These are phyloP conservation scores for Polytrichum commune DNA, from an alignment of 225 moss, liverwort and hornwort species.

Conservation along the genomic window DNA sequence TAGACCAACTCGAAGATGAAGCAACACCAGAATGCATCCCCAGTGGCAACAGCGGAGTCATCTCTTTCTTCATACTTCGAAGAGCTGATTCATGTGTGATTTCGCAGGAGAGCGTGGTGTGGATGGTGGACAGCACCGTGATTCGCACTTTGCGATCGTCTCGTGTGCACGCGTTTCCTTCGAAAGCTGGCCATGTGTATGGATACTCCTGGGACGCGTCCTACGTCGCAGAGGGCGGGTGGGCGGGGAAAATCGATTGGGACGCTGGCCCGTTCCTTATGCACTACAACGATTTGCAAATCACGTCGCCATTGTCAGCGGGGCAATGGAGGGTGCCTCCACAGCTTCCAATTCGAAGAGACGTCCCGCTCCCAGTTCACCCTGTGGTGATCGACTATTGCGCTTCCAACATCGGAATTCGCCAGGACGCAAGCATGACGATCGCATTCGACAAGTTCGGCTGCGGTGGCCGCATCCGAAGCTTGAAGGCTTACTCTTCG, in stretches of 20 bases:
- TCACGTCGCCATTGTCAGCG: slow-evolving; percentile 20
- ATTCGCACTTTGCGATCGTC: slow-evolving; percentile 32
- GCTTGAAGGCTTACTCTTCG: slow-evolving; percentile 24
- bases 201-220: slow-evolving; percentile 60
- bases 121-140: slow-evolving; percentile 44
- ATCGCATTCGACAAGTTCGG: slow-evolving; percentile 43
- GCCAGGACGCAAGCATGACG: neutral
- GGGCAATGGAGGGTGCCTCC: slow-evolving; percentile 28
- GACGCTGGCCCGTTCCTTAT: slow-evolving; percentile 31
- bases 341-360: neutral
- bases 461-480: slow-evolving; percentile 45
- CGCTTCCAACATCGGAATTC: slow-evolving; percentile 20
- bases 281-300: slow-evolving; percentile 23
- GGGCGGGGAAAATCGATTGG: slow-evolving; percentile 40
- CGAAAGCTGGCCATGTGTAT: slow-evolving; percentile 44
- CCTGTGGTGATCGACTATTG: slow-evolving; percentile 59
- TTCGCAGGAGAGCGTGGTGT: slow-evolving; percentile 13
- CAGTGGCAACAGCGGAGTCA: too few relatives aligned
- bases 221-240: slow-evolving; percentile 19
- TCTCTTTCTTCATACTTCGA: too few relatives aligned
- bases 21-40: too few relatives aligned
- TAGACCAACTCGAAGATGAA: too few relatives aligned
- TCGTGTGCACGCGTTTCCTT: slow-evolving; percentile 16
- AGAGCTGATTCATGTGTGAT: too few relatives aligned
- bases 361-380: slow-evolving; percentile 14